phyloP scores from a whole-genome alignment of 2,329 filamentous ascomycete genomes.

The Diaporthe citri region DNA sequence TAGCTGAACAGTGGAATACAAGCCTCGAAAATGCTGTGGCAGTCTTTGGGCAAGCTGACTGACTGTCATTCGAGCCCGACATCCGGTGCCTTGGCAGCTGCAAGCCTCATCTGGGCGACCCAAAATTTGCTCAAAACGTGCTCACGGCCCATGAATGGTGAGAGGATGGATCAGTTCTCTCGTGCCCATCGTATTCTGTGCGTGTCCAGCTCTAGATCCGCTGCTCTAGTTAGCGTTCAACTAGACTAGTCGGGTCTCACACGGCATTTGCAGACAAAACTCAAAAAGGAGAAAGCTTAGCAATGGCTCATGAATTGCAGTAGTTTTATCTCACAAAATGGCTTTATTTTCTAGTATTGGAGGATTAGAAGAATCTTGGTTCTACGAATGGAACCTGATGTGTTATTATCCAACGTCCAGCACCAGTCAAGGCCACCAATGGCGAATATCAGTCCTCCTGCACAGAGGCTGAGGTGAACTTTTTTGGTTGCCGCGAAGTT shows the following conservation, averaged over 20 bases:
- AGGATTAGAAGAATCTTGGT: neutral
- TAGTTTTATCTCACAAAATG: too few species aligned
- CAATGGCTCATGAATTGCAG: too few species aligned
- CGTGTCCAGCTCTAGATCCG: neutral
- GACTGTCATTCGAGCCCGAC: neutral
- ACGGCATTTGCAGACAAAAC: neutral
- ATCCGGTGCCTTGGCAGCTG: neutral
- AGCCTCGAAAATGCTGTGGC: neutral
- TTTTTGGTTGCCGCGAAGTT: too few species aligned
- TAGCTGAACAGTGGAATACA: too few species aligned
- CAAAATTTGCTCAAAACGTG: neutral
- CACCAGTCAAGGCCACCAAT: too few species aligned
- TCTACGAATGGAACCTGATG: neutral
- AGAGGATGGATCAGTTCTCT: neutral
- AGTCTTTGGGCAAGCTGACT: neutral
- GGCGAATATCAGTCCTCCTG: too few species aligned
- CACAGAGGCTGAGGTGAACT: too few species aligned
- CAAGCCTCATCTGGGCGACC: neutral
- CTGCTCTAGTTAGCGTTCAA: neutral
- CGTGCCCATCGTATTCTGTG: neutral
- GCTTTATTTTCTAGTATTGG: too few species aligned
- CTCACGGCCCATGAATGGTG: neutral
- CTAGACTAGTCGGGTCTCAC: neutral
- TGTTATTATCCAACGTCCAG: slow-evolving; percentile 42
- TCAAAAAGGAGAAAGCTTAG: neutral